These are phyloP conservation scores for Aspergillus ochraceoroseus DNA, from an alignment of 2,329 filamentous ascomycete genomes.

Conservation along the genomic window DNA sequence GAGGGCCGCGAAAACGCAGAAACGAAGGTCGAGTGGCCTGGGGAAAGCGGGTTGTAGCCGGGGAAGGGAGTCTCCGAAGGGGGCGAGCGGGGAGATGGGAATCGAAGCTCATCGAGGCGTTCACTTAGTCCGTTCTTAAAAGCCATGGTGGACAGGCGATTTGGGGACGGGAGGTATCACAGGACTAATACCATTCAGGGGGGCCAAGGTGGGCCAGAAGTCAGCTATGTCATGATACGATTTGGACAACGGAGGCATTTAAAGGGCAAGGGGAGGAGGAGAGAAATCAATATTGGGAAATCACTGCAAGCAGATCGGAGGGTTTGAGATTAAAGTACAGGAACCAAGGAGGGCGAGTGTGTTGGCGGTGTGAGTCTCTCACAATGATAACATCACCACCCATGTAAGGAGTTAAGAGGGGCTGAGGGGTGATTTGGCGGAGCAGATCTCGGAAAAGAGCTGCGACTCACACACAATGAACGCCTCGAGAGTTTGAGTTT, in stretches of 20 bases:
- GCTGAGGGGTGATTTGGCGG: constrained; percentile 34
- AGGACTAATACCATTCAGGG: constrained; percentile 31
- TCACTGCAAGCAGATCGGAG: constrained; percentile 17
- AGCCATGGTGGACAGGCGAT: constrained; percentile 51
- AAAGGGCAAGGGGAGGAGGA: constrained; percentile 6
- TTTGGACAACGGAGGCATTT: constrained; percentile 8
- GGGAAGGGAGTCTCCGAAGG: constrained; percentile 71
- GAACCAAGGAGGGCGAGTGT: constrained; percentile 17
- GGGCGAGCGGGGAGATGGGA: constrained; percentile 70
- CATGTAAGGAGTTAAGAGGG: constrained; percentile 38
- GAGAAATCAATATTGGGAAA: constrained; percentile 11
- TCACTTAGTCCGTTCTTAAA: constrained; percentile 60
- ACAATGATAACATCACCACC: constrained; percentile 20
- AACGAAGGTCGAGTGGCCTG: constrained; percentile 61
- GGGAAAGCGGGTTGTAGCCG: constrained; percentile 67
- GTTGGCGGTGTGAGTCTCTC: constrained; percentile 31
- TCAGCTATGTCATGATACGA: constrained; percentile 19
- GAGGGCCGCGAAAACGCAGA: constrained; percentile 52
- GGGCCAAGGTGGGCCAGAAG: constrained; percentile 25
- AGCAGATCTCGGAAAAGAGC: constrained; percentile 28
- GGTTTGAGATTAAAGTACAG: constrained; percentile 16
- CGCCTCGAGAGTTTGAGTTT: constrained; percentile 31
- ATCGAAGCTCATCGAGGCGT: constrained; percentile 74
- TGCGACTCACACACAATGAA: constrained; percentile 39
- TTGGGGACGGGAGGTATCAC: constrained; percentile 21